These are phyloP conservation scores for Lactifluus piperatus DNA, from an alignment of 768 basidiomycete species.

Conservation along the genomic window DNA sequence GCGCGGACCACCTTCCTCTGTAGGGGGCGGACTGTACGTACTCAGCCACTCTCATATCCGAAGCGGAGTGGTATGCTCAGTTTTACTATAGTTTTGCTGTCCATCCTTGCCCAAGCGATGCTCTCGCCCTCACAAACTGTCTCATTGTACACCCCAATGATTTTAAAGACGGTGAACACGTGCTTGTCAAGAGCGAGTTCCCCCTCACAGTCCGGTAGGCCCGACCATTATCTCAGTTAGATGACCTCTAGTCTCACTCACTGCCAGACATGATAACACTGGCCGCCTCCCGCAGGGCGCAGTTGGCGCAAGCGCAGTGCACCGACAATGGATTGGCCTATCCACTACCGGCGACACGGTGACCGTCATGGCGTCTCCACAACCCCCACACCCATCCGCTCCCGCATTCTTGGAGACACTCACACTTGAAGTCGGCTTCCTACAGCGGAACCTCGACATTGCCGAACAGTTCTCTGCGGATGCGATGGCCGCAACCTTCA, in stretches of 20 bases:
- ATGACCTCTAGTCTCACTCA: neutral
- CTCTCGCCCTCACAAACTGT: conserved; percentile 71
- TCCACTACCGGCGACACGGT: conserved; percentile 71
- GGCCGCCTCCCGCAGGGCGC: conserved; percentile 56
- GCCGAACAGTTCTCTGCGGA: conserved; percentile 77
- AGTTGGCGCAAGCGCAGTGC: conserved; percentile 69
- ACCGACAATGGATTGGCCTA: conserved; percentile 86
- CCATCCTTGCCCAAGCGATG: conserved; percentile 23
- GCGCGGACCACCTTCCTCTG: conserved; percentile 18
- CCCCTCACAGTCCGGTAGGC: conserved; percentile 67
- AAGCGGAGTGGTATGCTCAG: neutral
- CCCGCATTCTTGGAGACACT: conserved; percentile 66
- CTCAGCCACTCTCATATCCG: neutral
- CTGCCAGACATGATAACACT: conserved; percentile 69
- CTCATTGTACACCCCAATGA: conserved; percentile 73
- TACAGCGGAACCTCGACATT: conserved; percentile 43
- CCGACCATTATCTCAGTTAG: neutral
- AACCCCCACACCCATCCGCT: conserved; percentile 37
- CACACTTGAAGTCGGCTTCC: conserved; percentile 72
- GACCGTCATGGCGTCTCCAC: conserved; percentile 50
- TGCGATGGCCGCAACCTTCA: conserved; percentile 69
- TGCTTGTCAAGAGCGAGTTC: conserved; percentile 63
- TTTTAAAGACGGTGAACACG: conserved; percentile 65
- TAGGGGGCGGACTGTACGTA: conserved; percentile 21
- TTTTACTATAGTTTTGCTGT: conserved; percentile 23